phyloP scores from a whole-genome alignment of 495 filamentous ascomycete genomes.

The Penicillium samsonianum region DNA sequence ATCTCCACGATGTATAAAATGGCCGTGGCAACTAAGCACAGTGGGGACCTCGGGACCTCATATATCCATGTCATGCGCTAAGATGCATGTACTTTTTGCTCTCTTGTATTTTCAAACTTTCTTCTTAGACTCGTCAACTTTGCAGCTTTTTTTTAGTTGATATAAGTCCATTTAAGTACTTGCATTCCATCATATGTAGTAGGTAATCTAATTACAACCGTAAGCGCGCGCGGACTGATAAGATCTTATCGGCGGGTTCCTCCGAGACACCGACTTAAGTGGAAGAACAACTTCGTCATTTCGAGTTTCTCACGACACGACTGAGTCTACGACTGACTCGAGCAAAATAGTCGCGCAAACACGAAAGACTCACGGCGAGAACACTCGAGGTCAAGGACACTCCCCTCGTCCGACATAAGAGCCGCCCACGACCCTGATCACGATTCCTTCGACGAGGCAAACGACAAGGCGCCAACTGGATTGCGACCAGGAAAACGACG shows the following conservation, averaged over 20 bases:
- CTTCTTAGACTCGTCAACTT: background rate
- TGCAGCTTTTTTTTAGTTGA: background rate
- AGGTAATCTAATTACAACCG: background rate
- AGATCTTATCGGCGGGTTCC: slow-evolving; percentile 36
- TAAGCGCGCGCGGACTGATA: slow-evolving; percentile 13
- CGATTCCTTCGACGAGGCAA: slow-evolving; percentile 6
- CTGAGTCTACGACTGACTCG: background rate
- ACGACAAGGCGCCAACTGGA: slow-evolving; percentile 9
- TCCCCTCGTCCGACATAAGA: background rate
- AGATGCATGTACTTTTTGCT: background rate
- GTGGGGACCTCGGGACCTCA: background rate
- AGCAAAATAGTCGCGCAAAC: background rate
- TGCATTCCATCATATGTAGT: background rate
- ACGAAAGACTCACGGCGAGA: background rate
- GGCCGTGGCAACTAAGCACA: background rate
- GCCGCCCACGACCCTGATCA: background rate
- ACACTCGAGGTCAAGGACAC: background rate
- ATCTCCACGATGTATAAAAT: background rate
- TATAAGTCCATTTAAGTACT: background rate
- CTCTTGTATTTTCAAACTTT: background rate
- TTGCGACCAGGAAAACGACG: slow-evolving; percentile 8
- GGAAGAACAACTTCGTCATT: slow-evolving; percentile 7
- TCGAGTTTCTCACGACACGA: background rate
- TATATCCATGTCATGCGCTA: background rate
- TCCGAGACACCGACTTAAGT: slow-evolving; percentile 17